A percentile compares a stretch with the other conserved stretches of the same genome.
phyloP scores from a whole-genome alignment of 2,329 filamentous ascomycete species.

The Hirsutella minnesotensis region DNA sequence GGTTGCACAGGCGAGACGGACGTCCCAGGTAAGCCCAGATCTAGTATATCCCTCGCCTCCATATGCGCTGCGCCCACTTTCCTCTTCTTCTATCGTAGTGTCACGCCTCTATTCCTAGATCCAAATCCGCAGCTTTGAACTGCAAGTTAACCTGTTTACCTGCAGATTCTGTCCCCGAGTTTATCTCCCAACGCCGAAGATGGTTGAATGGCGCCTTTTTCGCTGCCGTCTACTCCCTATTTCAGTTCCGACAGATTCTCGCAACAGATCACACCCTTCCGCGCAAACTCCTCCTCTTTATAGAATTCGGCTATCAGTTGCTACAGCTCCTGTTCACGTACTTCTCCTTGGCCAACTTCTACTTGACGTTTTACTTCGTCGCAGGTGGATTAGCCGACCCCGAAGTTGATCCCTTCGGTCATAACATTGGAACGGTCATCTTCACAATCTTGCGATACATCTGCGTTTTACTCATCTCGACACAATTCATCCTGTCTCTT shows the following conservation, averaged over 20 bases:
- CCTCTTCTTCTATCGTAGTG: too few relatives aligned
- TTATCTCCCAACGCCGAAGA: slow-evolving; percentile 88
- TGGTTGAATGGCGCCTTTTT: slow-evolving; percentile 99
- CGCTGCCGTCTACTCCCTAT: slow-evolving; percentile 90
- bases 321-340: slow-evolving; percentile 90
- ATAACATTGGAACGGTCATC: slow-evolving; percentile 71
- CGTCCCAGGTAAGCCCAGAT: slow-evolving; percentile 63
- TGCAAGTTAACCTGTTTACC: too few relatives aligned
- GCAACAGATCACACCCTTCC: slow-evolving; percentile 79
- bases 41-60: too few relatives aligned
- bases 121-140: too few relatives aligned
- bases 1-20: slow-evolving; percentile 94
- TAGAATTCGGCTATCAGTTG: slow-evolving; percentile 94
- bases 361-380: slow-evolving; percentile 97
- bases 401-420: slow-evolving; percentile 78
- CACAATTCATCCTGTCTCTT: slow-evolving; percentile 93
- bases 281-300: slow-evolving; percentile 82
- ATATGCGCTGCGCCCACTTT: too few relatives aligned
- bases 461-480: slow-evolving; percentile 76
- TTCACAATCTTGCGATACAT: slow-evolving; percentile 80
- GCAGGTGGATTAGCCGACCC: slow-evolving; percentile 77
- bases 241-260: slow-evolving; percentile 92
- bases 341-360: slow-evolving; percentile 98
- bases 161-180: slow-evolving; percentile 81
- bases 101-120: too few relatives aligned